Conservation (phyloP, 768 basidiomycete genomes). For the Leccinum broughii region DNA sequence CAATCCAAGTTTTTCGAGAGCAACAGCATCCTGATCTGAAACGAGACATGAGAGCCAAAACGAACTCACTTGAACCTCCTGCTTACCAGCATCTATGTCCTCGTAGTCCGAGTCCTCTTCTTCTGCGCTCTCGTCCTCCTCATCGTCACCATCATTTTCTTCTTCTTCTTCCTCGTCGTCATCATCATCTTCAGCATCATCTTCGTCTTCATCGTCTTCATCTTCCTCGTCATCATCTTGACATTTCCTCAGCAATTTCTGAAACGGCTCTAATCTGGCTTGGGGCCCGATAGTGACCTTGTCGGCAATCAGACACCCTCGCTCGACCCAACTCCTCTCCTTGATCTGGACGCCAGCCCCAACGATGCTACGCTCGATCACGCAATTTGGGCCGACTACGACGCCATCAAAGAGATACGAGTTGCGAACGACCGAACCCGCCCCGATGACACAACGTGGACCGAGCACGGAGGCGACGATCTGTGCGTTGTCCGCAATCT, state of each 20-base stretch:
- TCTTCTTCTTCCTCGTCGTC: too few relatives aligned
- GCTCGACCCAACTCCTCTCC: constrained; percentile 62
- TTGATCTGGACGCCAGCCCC: constrained; percentile 75
- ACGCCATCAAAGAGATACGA: constrained; percentile 86
- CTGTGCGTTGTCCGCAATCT: constrained; percentile 63
- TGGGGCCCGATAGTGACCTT: constrained; percentile 78
- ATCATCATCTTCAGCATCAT: too few relatives aligned
- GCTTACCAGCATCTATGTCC: too few relatives aligned
- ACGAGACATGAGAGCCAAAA: too few relatives aligned
- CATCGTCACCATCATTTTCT: too few relatives aligned
- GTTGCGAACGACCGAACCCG: constrained; percentile 63
- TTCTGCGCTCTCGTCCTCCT: too few relatives aligned
- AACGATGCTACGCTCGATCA: constrained; percentile 78
- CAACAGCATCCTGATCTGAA: too few relatives aligned
- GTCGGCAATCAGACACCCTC: constrained; percentile 81
- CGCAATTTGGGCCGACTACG: constrained; percentile 65
- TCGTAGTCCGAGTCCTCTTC: too few relatives aligned
- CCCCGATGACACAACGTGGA: constrained; percentile 68
- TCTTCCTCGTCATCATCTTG: constrained; percentile 38
- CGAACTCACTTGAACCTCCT: too few relatives aligned
- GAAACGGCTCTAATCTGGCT: constrained; percentile 65
- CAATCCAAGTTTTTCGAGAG: too few relatives aligned
- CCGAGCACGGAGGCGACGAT: constrained; percentile 80
- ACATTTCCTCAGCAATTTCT: constrained; percentile 63
- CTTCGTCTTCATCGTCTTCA: constrained; percentile 36